Percentiles rank a stretch among this genome's conserved stretches.
Evolutionary conservation across 2,329 filamentous ascomycete genomes (phyloP).

Genomic region (Dissoconium aciculare): DNA sequence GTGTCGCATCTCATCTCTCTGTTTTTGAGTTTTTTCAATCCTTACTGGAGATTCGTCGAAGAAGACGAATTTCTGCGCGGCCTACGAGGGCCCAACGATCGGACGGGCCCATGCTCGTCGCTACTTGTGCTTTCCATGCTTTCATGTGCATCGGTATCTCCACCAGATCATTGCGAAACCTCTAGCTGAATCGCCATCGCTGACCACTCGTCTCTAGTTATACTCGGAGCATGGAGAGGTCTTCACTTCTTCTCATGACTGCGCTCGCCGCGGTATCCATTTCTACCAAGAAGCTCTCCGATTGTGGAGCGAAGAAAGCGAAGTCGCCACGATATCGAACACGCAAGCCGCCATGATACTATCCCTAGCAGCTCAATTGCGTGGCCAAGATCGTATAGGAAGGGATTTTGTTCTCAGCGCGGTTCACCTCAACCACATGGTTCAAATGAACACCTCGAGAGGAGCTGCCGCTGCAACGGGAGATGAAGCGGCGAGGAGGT

Average conservation of each 20-base stretch:
- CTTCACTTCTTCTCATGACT: constrained; percentile 4
- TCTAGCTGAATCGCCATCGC: too few relatives aligned
- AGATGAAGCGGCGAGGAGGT: too few relatives aligned
- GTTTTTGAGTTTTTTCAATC: constrained; percentile 10
- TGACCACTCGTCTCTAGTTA: constrained; percentile 5
- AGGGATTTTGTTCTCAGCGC: too few relatives aligned
- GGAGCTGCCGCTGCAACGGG: too few relatives aligned
- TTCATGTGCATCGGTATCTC: constrained; percentile 8
- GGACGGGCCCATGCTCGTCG: constrained; percentile 22
- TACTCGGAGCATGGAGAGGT: constrained; percentile 7
- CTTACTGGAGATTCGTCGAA: constrained; percentile 22
- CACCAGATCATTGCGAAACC: too few relatives aligned
- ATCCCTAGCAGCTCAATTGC: background rate
- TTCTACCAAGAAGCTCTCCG: constrained; percentile 7
- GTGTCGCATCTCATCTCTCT: constrained; percentile 23
- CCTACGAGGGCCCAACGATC: constrained; percentile 21
- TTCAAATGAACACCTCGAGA: constrained; percentile 1
- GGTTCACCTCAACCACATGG: too few relatives aligned
- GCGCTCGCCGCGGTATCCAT: constrained; percentile 5
- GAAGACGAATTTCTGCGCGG: constrained; percentile 23
- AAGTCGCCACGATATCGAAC: constrained; percentile 1
- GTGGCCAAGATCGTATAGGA: background rate
- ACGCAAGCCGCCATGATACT: constrained; percentile 1
- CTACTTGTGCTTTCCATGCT: constrained; percentile 25
- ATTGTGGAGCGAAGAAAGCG: constrained; percentile 6